Base-by-base conservation (phyloP, 805 yeast species). In the Osmozyma mogii region DNA sequence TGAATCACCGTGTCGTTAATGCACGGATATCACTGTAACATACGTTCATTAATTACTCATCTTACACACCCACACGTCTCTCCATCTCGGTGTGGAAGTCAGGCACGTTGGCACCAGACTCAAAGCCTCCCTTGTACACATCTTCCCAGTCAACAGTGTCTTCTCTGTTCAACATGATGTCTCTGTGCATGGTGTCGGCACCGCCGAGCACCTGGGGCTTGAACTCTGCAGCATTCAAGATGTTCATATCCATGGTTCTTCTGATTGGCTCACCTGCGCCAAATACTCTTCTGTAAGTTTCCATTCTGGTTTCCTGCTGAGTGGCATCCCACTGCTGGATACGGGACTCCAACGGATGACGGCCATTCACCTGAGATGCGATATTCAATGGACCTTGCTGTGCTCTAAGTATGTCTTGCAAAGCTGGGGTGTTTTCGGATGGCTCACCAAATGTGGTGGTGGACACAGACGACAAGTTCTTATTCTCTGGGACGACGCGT, bases 241-340 rank as follows among this genome's bases (percentile, higher is more conserved):
- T 70, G 33, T 74, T 65, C 49, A 84, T 61, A 47, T 92, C 98
- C 96, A 92, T 87, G 18, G 78, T 75, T 49, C 96, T 71, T 50
- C 79, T 79, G 54, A 89, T 81, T 6, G 98, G 96, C 48, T 84
- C 97, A 8, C 92, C 96, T 27, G 89, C 75, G 10, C 98, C 98
- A 54, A 82, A 87, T 11, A 83, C 59, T 42, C 94, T 72, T 51
- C 94, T 73, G 56, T 83, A 78, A 36, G 75, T 75, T 51, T 87
- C 92, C 62, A 88, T 47, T 46, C 75, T 76, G 41, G 78, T 62
- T 17, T 75, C 75, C 19, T 70, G 70, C 48, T 85, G 87, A 9
- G 80, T 79, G 25, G 65, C 61, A 15, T 87, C 94, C 96, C 96
- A 92, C 46, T 75, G 70, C 32, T 61, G 56, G 22, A 92, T 56